These are phyloP conservation scores for Copromyces sp. DNA, from an alignment of 495 filamentous ascomycete species.

Conservation along the genomic window DNA sequence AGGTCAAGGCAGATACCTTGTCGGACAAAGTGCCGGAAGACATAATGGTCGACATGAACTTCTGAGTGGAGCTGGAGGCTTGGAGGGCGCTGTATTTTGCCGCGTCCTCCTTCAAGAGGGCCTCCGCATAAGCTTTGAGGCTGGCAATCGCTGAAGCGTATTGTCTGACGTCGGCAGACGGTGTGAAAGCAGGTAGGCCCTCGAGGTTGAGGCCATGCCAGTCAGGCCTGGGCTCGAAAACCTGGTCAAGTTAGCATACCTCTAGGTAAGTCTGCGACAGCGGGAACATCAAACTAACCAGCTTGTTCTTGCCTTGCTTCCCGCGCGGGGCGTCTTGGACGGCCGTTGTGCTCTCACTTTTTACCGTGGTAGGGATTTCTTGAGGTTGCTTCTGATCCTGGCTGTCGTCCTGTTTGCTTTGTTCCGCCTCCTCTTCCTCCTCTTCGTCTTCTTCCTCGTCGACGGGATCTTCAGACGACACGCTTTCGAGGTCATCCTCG, in stretches of 20 bases:
- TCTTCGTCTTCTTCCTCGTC: constrained; percentile 17
- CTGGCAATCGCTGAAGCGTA: constrained; percentile 54
- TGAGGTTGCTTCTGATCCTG: constrained; percentile 11
- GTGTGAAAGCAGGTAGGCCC: constrained; percentile 31
- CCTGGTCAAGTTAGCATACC: constrained; percentile 29
- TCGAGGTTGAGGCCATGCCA: constrained; percentile 69
- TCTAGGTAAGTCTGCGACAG: constrained; percentile 1
- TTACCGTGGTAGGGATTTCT: constrained; percentile 7
- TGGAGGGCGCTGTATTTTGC: constrained; percentile 44
- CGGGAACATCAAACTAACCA: constrained; percentile 26
- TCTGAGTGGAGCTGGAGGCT: constrained; percentile 67
- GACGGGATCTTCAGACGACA: constrained; percentile 22
- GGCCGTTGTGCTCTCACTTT: constrained; percentile 13
- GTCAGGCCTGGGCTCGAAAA: constrained; percentile 68
- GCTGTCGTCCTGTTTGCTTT: constrained; percentile 16
- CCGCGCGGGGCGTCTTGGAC: constrained; percentile 12
- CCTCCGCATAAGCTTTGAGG: constrained; percentile 63
- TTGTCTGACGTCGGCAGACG: constrained; percentile 37
- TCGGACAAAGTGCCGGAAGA: constrained; percentile 89
- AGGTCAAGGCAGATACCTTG: constrained; percentile 88
- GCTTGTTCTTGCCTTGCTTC: constrained; percentile 20
- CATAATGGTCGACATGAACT: constrained; percentile 96
- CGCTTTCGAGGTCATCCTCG: constrained; percentile 22
- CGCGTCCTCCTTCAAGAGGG: constrained; percentile 63
- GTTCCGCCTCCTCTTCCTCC: constrained; percentile 17